Evolutionary conservation across 2,329 filamentous ascomycete species (phyloP).

Genomic region (Cercospora nicotianae): DNA sequence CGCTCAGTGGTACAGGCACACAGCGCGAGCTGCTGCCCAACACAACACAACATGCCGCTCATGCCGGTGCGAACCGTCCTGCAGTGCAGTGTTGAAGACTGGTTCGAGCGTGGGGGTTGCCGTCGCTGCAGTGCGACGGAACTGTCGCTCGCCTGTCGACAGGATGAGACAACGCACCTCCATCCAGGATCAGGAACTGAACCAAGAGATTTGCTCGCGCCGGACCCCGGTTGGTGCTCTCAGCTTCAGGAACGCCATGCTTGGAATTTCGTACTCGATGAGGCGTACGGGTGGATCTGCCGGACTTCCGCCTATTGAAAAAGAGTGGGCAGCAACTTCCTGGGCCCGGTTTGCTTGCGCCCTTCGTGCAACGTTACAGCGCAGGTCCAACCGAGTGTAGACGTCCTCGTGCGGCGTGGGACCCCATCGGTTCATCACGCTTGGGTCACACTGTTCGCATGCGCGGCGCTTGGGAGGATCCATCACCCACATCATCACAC

Average conservation of each 20-base stretch:
- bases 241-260: conserved; percentile 10
- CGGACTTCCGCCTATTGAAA: conserved; percentile 6
- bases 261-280: conserved; percentile 5
- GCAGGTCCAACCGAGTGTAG: conserved; percentile 14
- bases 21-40: conserved; percentile 29
- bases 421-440: conserved; percentile 11
- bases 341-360: background rate
- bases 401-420: conserved; percentile 10
- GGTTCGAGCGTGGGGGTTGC: conserved; percentile 7
- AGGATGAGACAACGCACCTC: conserved; percentile 21
- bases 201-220: conserved; percentile 5
- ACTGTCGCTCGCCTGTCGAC: conserved; percentile 30
- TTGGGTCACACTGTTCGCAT: conserved; percentile 20
- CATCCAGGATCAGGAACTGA: conserved; percentile 12
- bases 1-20: conserved; percentile 23
- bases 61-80: conserved; percentile 10
- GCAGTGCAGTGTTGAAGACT: conserved; percentile 1
- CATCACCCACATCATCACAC: background rate
- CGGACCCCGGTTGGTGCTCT: background rate
- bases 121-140: conserved; percentile 26
- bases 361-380: conserved; percentile 29
- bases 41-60: conserved; percentile 21
- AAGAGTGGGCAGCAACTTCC: conserved; percentile 2
- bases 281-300: conserved; percentile 5
- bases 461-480: background rate